Conservation (phyloP, 305 asterid genomes). For the Ajuga reptans region DNA sequence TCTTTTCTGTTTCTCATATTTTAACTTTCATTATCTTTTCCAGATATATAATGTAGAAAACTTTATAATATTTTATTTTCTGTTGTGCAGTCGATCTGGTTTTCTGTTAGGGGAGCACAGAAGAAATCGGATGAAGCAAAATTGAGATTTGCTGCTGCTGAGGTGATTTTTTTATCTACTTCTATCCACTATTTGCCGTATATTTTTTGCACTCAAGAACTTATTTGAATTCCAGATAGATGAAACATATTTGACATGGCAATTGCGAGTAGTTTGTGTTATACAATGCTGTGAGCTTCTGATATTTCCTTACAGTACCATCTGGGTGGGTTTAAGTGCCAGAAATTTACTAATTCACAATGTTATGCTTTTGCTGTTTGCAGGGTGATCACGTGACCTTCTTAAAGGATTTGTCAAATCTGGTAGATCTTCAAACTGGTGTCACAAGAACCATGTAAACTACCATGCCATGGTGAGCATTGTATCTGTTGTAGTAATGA, state of each 20-base stretch:
- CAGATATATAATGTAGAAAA: neutral
- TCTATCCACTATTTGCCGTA: slow-evolving; percentile 1
- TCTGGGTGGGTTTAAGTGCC: neutral
- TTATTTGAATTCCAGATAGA: neutral
- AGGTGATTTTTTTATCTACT: slow-evolving; percentile 39
- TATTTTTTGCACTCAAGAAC: neutral
- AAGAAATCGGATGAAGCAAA: slow-evolving; percentile 88
- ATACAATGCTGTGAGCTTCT: neutral
- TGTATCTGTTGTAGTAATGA: slow-evolving; percentile 5
- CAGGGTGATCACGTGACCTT: slow-evolving; percentile 95
- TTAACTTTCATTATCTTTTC: neutral
- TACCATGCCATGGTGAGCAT: slow-evolving; percentile 82
- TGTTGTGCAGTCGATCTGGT: slow-evolving; percentile 76
- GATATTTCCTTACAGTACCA: neutral
- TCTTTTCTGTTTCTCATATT: too few relatives aligned
- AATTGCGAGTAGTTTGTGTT: neutral
- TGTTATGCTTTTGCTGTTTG: slow-evolving; percentile 17
- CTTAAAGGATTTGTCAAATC: slow-evolving; percentile 74
- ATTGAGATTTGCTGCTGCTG: slow-evolving; percentile 92
- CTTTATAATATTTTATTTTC: neutral
- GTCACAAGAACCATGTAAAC: slow-evolving; percentile 85
- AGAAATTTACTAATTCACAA: slow-evolving; percentile 3
- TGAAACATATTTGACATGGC: neutral
- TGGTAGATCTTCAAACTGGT: slow-evolving; percentile 86
- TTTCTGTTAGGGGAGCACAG: slow-evolving; percentile 63